These are phyloP conservation scores for Beauveria sp. DNA, from an alignment of 2,329 filamentous ascomycete genomes.

Conservation along the genomic window DNA sequence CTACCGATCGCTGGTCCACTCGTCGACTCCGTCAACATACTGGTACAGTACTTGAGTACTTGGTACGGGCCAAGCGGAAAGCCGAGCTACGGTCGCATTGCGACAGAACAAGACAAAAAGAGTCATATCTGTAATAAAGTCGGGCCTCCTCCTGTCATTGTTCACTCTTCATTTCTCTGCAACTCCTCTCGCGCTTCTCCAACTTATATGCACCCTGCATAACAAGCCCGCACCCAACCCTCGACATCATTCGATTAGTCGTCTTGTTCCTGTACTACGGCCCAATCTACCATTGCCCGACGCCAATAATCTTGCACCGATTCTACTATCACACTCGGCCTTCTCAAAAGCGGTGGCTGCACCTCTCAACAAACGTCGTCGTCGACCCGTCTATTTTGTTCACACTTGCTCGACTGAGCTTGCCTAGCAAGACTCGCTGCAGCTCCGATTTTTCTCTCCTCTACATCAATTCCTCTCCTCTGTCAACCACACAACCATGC, in stretches of 20 bases:
- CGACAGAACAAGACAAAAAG: neutral
- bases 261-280: slow-evolving; percentile 6
- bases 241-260: neutral
- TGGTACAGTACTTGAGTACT: too few species aligned
- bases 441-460: neutral
- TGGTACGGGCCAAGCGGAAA: slow-evolving; percentile 6
- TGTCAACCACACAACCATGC: slow-evolving; percentile 31
- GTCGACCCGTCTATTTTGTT: neutral
- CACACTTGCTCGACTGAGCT: neutral
- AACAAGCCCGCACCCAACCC: neutral
- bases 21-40: neutral
- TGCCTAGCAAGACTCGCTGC: neutral
- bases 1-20: slow-evolving; percentile 9
- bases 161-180: neutral
- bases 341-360: slow-evolving; percentile 2
- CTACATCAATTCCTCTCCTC: neutral
- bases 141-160: neutral
- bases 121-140: slow-evolving; percentile 10
- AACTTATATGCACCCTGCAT: neutral
- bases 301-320: neutral
- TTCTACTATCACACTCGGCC: neutral
- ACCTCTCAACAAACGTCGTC: neutral
- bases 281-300: slow-evolving; percentile 9
- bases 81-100: slow-evolving; percentile 9
- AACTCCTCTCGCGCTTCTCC: neutral